Evolutionary conservation across 805 yeast species (phyloP).

Genomic region (Starmerella asiatica): DNA sequence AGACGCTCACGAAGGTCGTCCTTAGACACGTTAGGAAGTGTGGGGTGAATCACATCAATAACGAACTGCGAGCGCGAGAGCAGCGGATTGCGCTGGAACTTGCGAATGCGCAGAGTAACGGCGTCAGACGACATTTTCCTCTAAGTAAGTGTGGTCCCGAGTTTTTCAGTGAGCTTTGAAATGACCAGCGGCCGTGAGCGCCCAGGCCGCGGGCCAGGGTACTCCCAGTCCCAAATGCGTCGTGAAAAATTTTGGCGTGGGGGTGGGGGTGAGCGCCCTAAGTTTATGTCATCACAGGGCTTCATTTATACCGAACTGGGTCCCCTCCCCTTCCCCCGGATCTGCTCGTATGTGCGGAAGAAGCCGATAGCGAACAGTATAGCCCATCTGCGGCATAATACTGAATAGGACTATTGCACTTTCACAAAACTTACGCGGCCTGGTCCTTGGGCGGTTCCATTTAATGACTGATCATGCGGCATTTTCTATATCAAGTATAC

Average conservation of each 20-base stretch:
- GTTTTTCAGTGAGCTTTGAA: constrained; percentile 9
- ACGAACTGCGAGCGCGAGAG: constrained; percentile 99
- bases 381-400: too few relatives aligned
- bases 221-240: constrained; percentile 11
- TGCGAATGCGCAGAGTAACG: constrained; percentile 99
- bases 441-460: too few relatives aligned
- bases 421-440: too few relatives aligned
- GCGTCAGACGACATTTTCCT: constrained; percentile 67
- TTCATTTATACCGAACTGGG: too few relatives aligned
- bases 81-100: constrained; percentile 97
- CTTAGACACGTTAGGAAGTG: constrained; percentile 97
- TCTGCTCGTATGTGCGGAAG: too few relatives aligned
- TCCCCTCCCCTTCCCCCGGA: too few relatives aligned
- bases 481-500: too few relatives aligned
- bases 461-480: too few relatives aligned
- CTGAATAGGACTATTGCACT: too few relatives aligned
- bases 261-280: background rate
- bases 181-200: constrained; percentile 2
- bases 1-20: constrained; percentile 95
- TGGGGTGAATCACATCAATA: constrained; percentile 98
- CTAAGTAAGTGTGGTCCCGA: constrained; percentile 9
- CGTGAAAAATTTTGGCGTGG: constrained; percentile 1
- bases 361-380: too few relatives aligned
- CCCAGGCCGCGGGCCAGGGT: constrained; percentile 15
- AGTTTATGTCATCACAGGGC: too few relatives aligned